Conservation (phyloP, 305 asterid genomes). For the Fraxinus albicans region DNA sequence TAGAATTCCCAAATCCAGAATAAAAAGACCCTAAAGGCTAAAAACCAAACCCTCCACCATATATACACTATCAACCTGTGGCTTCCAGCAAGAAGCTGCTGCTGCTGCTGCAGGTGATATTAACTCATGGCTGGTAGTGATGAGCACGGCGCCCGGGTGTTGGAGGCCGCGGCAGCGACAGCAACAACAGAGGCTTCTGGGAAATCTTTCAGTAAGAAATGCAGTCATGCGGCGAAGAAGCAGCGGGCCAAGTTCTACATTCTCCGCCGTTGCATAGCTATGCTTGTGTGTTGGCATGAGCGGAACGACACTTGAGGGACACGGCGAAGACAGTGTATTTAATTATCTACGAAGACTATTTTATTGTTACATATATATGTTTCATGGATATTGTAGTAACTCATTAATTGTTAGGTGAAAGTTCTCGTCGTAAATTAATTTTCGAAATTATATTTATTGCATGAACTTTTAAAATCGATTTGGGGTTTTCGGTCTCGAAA, state of each 20-base stretch:
- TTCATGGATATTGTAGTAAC: neutral
- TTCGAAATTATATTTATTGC: neutral
- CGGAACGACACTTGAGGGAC: constrained; percentile 31
- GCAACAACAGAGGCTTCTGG: neutral
- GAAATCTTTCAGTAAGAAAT: constrained; percentile 47
- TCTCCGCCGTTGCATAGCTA: constrained; percentile 70
- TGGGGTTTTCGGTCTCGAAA: neutral
- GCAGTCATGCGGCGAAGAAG: constrained; percentile 59
- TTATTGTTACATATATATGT: neutral
- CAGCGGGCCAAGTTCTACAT: constrained; percentile 74
- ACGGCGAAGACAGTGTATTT: neutral
- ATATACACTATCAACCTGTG: neutral
- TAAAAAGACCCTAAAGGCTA: neutral
- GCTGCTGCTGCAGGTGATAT: neutral
- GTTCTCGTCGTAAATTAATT: neutral
- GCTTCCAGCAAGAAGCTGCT: neutral
- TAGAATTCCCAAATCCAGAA: constrained; percentile 23
- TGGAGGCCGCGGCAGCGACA: neutral
- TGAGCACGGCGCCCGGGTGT: neutral
- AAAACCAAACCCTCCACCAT: neutral
- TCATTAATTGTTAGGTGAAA: neutral
- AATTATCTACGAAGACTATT: neutral
- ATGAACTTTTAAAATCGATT: neutral
- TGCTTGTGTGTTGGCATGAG: constrained; percentile 78
- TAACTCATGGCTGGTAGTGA: constrained; percentile 13